Conservation (phyloP, 1,284 basidiomycete genomes). For the Tylopilus sp. region DNA sequence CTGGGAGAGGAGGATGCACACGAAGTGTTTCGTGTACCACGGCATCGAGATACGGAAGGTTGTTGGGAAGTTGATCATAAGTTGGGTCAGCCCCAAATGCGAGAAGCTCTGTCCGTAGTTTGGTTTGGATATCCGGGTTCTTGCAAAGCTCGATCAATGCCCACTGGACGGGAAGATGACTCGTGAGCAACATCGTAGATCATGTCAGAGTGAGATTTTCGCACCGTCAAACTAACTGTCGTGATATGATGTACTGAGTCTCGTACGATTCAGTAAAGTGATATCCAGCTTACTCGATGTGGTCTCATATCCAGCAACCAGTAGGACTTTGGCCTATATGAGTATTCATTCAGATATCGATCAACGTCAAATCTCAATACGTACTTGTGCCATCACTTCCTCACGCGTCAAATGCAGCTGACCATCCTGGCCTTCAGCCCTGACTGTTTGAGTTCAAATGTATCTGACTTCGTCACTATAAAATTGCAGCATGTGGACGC, state of each 20-base stretch:
- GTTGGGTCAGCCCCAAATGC: slow-evolving; percentile 33
- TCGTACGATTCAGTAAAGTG: background rate
- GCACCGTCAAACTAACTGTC: slow-evolving; percentile 38
- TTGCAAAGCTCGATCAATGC: slow-evolving; percentile 43
- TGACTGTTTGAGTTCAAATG: slow-evolving; percentile 26
- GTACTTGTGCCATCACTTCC: slow-evolving; percentile 35
- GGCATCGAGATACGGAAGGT: slow-evolving; percentile 42
- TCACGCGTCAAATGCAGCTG: slow-evolving; percentile 27
- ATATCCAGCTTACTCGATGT: slow-evolving; percentile 35
- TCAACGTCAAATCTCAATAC: background rate
- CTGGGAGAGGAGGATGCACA: slow-evolving; percentile 34
- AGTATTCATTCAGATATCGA: background rate
- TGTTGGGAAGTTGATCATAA: slow-evolving; percentile 36
- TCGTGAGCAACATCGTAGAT: background rate
- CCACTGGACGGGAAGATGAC: slow-evolving; percentile 30
- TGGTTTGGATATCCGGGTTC: slow-evolving; percentile 35
- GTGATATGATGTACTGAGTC: background rate
- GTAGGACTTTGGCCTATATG: slow-evolving; percentile 37
- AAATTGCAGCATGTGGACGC: background rate
- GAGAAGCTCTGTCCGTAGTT: slow-evolving; percentile 41
- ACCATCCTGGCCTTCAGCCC: slow-evolving; percentile 19
- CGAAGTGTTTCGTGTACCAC: slow-evolving; percentile 40
- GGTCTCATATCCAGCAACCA: slow-evolving; percentile 44
- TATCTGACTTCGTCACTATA: background rate
- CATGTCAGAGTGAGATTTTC: background rate